phyloP scores from a whole-genome alignment of 2,329 filamentous ascomycete genomes.

The Metarhizium guizhouense region DNA sequence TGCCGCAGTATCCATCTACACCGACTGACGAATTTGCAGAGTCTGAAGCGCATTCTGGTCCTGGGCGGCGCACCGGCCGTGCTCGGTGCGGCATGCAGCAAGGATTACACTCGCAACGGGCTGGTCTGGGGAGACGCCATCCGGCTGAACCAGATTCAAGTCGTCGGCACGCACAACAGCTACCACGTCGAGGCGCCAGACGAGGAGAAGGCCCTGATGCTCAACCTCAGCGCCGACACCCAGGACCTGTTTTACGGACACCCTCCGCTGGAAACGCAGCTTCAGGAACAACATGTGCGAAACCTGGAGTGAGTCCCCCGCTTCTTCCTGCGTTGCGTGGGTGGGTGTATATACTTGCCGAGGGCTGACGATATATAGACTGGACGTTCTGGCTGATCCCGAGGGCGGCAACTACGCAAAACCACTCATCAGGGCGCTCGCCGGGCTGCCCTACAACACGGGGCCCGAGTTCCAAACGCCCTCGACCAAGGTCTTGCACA shows the following conservation, averaged over 20 bases:
- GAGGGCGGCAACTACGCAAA: constrained; percentile 37
- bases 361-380: neutral
- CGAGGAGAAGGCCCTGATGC: constrained; percentile 30
- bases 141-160: constrained; percentile 42
- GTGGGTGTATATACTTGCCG: too few species aligned
- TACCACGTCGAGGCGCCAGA: constrained; percentile 38
- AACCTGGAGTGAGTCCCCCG: constrained; percentile 27
- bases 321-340: too few species aligned
- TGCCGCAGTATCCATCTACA: too few species aligned
- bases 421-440: constrained; percentile 31
- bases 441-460: constrained; percentile 28
- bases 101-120: constrained; percentile 17
- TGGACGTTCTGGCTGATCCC: constrained; percentile 40
- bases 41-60: neutral
- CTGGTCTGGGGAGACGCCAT: constrained; percentile 24
- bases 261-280: constrained; percentile 32
- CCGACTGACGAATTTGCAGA: neutral
- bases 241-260: constrained; percentile 40
- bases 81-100: neutral
- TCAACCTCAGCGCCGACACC: constrained; percentile 24
- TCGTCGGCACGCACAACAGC: constrained; percentile 42
- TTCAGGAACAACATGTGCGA: constrained; percentile 34
- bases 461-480: constrained; percentile 29
- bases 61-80: neutral
- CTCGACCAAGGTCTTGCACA: constrained; percentile 40